Percentiles rank a stretch among this genome's conserved stretches.
These are phyloP conservation scores for Termitomyces sp. DNA, from an alignment of 768 basidiomycete species.

Conservation along the genomic window DNA sequence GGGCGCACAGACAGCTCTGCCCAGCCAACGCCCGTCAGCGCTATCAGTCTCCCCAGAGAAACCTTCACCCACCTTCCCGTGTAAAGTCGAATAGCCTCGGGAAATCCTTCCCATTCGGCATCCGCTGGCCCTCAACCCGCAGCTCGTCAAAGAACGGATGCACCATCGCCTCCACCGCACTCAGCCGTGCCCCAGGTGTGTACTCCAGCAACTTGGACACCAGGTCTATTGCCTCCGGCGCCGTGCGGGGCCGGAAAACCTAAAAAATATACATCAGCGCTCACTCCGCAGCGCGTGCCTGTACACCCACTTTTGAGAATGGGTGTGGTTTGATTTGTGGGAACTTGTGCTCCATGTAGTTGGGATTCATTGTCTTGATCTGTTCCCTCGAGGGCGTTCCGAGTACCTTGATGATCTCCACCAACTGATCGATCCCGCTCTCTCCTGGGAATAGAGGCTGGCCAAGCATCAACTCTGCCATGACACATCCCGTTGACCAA, in stretches of 20 bases:
- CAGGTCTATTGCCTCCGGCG: slow-evolving; percentile 92
- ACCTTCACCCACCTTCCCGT: slow-evolving; percentile 64
- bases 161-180: slow-evolving; percentile 87
- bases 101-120: slow-evolving; percentile 97
- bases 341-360: slow-evolving; percentile 99
- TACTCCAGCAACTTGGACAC: slow-evolving; percentile 95
- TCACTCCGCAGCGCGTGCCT: background rate
- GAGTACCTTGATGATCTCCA: slow-evolving; percentile 99
- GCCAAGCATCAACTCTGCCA: slow-evolving; percentile 99
- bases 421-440: slow-evolving; percentile 97
- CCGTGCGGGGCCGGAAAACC: slow-evolving; percentile 98
- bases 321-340: slow-evolving; percentile 99
- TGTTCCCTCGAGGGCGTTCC: slow-evolving; percentile 98
- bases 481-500: slow-evolving; percentile 99
- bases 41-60: background rate
- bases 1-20: slow-evolving; percentile 95
- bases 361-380: slow-evolving; percentile 99
- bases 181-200: slow-evolving; percentile 91
- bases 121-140: slow-evolving; percentile 80
- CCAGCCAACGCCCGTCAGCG: background rate
- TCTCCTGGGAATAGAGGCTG: slow-evolving; percentile 99
- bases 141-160: slow-evolving; percentile 98
- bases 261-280: slow-evolving; percentile 21
- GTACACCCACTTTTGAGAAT: slow-evolving; percentile 78
- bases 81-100: slow-evolving; percentile 94